Evolutionary conservation across 257 asterid genomes (phyloP), one percentile per base, ranked within the genome.

Genomic region (Verbascum thapsus): DNA sequence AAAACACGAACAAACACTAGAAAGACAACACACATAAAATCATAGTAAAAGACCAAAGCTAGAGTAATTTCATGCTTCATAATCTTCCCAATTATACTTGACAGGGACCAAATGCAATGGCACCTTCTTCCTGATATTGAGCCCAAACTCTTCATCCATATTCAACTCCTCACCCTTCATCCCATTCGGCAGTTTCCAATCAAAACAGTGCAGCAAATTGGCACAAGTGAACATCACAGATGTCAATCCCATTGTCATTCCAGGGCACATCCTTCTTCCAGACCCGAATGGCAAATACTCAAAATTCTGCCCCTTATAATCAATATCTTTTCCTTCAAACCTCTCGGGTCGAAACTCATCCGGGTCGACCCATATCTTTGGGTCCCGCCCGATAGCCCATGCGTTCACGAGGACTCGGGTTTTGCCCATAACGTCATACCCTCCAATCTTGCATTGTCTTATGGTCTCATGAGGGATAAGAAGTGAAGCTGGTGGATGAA

Each of bases 341-440:
- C 66, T 61, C 43, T 61, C 56, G 3, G 66, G 66, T 15, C n/a
- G 49, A 32, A 61, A 61, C 38, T 61, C 55, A 2, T 26, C 30
- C 12, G 66, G 66, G 55, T 61, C 13, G 7, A 10, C 65, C 65
- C 65, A 59, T 7, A 59, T 42, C 35, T 61, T 61, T 10, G 66
- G 55, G 42, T 61, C 65, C 15, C 65, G 44, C 40, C 66, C 66
- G 10, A 61, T 61, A 20, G 66, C 50, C 64, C 50, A 58, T 6
- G 50, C 64, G 10, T 22, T 58, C 12, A 58, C 51, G n/a, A 58
- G 40, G 9, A 61, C 32, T 26, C 66, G 45, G 2, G 66, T 61
- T 26, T 45, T 43, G 5, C 26, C 23, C 8, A 42, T 3, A 20
- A 59, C 53, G 41, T 42, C 65, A 20, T 59, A 59, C 37, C 65